A percentile compares a stretch with the other conserved stretches of the same genome.
phyloP scores from a whole-genome alignment of 345 rosid genomes.

The Salix dunnii region DNA sequence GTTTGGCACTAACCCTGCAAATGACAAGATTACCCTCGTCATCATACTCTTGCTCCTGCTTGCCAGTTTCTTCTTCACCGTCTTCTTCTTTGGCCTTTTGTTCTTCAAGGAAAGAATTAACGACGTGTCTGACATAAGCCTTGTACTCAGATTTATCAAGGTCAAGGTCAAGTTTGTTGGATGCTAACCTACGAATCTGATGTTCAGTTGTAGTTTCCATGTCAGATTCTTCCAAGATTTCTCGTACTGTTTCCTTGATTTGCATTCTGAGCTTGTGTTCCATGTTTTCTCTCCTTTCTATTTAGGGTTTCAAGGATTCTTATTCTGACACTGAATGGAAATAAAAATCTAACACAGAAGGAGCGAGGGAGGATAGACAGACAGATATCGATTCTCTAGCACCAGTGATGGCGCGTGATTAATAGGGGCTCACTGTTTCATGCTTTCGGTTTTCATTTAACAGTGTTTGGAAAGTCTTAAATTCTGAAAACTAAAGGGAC shows the following conservation, averaged over 20 bases:
- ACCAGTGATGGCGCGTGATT: no score
- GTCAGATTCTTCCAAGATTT: slow-evolving; percentile 67
- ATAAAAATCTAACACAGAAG: background rate
- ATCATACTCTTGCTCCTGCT: slow-evolving; percentile 40
- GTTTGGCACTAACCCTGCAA: slow-evolving; percentile 47
- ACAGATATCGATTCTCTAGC: no score
- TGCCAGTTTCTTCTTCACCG: background rate
- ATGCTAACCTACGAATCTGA: slow-evolving; percentile 68
- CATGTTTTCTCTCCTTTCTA: slow-evolving; percentile 29
- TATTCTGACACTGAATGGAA: background rate
- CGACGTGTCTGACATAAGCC: slow-evolving; percentile 53
- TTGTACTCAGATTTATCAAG: slow-evolving; percentile 65
- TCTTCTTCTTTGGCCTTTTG: slow-evolving; percentile 30
- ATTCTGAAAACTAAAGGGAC: no score
- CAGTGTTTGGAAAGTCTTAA: no score
- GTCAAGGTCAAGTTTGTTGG: slow-evolving; percentile 58
- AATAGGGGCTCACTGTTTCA: no score
- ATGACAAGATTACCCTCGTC: slow-evolving; percentile 80
- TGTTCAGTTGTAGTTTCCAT: slow-evolving; percentile 64
- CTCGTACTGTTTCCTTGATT: slow-evolving; percentile 53
- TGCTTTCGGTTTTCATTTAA: no score
- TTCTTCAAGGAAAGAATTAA: slow-evolving; percentile 63
- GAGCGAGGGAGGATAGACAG: background rate
- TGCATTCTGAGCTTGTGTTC: slow-evolving; percentile 43
- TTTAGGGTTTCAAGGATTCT: background rate